Evolutionary conservation across 768 basidiomycete species (phyloP), one percentile per base, ranked within the genome.

Genomic region (Mycena galericulata): DNA sequence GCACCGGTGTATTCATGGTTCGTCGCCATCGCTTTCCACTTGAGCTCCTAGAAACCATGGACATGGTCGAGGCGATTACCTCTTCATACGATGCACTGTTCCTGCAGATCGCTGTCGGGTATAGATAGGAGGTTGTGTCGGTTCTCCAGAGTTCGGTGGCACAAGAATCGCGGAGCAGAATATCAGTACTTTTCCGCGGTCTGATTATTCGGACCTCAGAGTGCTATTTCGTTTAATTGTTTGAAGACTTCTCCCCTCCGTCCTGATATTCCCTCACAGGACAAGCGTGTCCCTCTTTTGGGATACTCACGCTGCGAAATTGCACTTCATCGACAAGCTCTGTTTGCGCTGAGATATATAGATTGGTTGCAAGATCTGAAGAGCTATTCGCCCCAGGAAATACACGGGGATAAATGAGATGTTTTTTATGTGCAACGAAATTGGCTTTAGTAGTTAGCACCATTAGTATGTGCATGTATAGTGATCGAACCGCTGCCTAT

Each of bases 21-120:
- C n/a, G n/a, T 34, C 57, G 59, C 3, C 49, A 62, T 26, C 56
- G 69, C 10, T 65, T 72, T 22, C 68, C 71, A 8, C 50, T 57
- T 22, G 50, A 69, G 41, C 63, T 72, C 4, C 34, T 62, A 1
- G 68, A 65, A 4, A 67, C 60, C 18, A 72, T 72, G 54, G 57
- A 70, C 5, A 38, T 72, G 45, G 62, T 70, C 43, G 71, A 72
- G 43, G 24, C 40, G 14, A 60, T 66, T 41, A 72, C 71, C 2
- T 34, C 63, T 6, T 8, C 57, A 3, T 70, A 72, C 18, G 61
- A 53, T 14, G 58, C 51, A 10, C 38, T 66, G 6, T 66, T 62
- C 9, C 47, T 69, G 43, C 63, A 66, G 9, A 61, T 72, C 7
- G 71, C 71, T 6, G 71, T 67, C 36, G 71, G 71, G 51, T 70